These are phyloP conservation scores for Termitomyces sp. DNA, from an alignment of 768 basidiomycete genomes.

Conservation along the genomic window DNA sequence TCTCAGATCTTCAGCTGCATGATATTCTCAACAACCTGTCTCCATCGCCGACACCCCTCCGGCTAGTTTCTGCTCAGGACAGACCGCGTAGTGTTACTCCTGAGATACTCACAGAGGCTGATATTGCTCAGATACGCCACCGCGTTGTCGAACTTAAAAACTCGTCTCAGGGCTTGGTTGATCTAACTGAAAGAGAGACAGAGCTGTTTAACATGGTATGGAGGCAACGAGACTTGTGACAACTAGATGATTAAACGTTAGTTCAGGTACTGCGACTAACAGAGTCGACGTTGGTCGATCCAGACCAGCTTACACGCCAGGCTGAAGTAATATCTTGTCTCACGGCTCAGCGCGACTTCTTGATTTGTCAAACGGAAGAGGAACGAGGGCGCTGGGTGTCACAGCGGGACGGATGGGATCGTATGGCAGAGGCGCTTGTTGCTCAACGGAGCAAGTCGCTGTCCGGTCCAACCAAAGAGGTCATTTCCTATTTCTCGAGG, in stretches of 20 bases:
- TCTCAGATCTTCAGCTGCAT: conserved; percentile 41
- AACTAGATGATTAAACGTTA: neutral
- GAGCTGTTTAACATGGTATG: conserved; percentile 58
- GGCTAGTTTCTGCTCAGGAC: conserved; percentile 4
- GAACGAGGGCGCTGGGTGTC: conserved; percentile 57
- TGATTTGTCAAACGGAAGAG: conserved; percentile 48
- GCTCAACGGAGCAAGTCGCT: conserved; percentile 38
- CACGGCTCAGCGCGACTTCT: conserved; percentile 51
- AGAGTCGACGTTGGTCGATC: conserved; percentile 29
- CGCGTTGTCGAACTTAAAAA: conserved; percentile 41
- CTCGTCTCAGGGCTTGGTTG: conserved; percentile 11
- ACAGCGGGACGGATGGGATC: conserved; percentile 60
- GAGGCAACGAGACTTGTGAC: neutral
- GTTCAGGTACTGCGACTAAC: conserved; percentile 46
- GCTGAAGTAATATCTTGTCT: conserved; percentile 57
- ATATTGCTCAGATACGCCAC: conserved; percentile 44
- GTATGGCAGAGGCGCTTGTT: conserved; percentile 65
- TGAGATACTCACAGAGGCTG: conserved; percentile 37
- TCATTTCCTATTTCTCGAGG: neutral
- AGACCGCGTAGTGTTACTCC: conserved; percentile 17
- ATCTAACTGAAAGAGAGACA: conserved; percentile 32
- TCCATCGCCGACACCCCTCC: conserved; percentile 39
- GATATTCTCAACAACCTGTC: conserved; percentile 54
- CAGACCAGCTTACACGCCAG: conserved; percentile 48
- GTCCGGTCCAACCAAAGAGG: conserved; percentile 16